Percentiles rank a stretch among this genome's conserved stretches.
Evolutionary conservation across 1,284 basidiomycete species (phyloP).

Genomic region (Ustilago lituana): DNA sequence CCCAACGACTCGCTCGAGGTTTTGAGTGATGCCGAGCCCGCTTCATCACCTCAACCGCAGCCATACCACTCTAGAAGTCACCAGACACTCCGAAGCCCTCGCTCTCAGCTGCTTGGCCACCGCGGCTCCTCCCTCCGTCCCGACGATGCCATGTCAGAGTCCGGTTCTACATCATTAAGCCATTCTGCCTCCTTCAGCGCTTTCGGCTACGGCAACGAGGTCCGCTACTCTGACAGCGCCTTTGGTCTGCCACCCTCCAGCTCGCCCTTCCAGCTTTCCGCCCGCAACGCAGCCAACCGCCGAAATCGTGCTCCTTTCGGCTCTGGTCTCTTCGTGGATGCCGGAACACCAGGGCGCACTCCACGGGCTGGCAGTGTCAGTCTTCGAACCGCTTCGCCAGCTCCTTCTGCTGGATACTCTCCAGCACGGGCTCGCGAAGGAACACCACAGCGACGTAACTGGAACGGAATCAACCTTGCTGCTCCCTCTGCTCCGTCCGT

Average conservation of each 20-base stretch:
- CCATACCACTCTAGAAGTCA: constrained; percentile 9
- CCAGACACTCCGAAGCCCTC: constrained; percentile 31
- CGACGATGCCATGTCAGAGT: constrained; percentile 48
- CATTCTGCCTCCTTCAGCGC: constrained; percentile 46
- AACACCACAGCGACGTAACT: constrained; percentile 48
- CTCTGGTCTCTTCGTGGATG: constrained; percentile 18
- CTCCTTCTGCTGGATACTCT: constrained; percentile 29
- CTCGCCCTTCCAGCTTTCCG: constrained; percentile 50
- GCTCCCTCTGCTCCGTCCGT: constrained; percentile 38
- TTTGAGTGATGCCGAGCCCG: constrained; percentile 17
- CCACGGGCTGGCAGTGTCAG: constrained; percentile 33
- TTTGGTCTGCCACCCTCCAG: constrained; percentile 44
- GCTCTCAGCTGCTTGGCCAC: constrained; percentile 25
- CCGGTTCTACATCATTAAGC: constrained; percentile 30
- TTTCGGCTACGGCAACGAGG: constrained; percentile 54
- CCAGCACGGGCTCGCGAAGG: constrained; percentile 20
- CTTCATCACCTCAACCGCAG: constrained; percentile 20
- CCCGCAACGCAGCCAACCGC: constrained; percentile 25
- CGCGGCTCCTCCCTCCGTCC: constrained; percentile 44
- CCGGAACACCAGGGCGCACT: constrained; percentile 20
- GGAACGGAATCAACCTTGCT: constrained; percentile 57
- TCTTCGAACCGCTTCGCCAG: constrained; percentile 27
- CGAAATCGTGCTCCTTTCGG: constrained; percentile 18
- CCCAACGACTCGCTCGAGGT: constrained; percentile 15
- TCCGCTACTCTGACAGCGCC: constrained; percentile 40